Conservation (phyloP, 805 yeast genomes). For the Starmerella apis region DNA sequence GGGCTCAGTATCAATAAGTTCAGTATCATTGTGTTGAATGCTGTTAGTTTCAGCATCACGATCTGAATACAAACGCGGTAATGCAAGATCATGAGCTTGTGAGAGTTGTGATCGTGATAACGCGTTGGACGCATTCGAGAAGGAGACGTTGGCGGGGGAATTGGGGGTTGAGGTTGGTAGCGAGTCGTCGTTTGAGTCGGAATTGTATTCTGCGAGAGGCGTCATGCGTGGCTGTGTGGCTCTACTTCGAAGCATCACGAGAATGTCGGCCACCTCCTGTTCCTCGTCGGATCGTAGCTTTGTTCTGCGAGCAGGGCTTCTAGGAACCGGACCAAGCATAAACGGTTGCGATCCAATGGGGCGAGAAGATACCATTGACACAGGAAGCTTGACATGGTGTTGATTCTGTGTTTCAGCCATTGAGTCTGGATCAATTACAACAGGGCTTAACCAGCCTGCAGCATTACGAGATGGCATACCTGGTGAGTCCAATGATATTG, state of each 20-base stretch:
- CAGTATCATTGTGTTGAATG: no score
- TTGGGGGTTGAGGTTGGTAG: not conserved
- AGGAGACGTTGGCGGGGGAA: not conserved
- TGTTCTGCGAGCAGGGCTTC: not conserved
- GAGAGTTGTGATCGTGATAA: no score
- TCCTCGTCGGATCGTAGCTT: conserved; percentile 2
- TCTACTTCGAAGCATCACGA: conserved; percentile 4
- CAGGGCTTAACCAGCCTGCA: not conserved
- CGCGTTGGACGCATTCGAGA: not conserved
- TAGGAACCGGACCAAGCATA: not conserved
- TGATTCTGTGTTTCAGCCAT: not conserved
- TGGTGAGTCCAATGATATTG: conserved; percentile 1
- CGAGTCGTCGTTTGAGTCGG: not conserved
- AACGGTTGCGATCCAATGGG: not conserved
- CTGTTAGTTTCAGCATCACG: no score
- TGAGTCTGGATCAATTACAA: not conserved
- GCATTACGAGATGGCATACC: not conserved
- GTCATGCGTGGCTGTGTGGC: not conserved
- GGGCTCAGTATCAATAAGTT: no score
- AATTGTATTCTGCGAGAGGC: not conserved
- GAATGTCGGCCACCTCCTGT: conserved; percentile 6
- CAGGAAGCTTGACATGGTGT: not conserved
- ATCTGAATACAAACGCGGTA: not conserved
- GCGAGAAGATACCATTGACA: not conserved
- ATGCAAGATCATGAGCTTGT: no score